Conservation (phyloP, 2,329 filamentous ascomycete species). For the Alternaria hordeiaustralica region DNA sequence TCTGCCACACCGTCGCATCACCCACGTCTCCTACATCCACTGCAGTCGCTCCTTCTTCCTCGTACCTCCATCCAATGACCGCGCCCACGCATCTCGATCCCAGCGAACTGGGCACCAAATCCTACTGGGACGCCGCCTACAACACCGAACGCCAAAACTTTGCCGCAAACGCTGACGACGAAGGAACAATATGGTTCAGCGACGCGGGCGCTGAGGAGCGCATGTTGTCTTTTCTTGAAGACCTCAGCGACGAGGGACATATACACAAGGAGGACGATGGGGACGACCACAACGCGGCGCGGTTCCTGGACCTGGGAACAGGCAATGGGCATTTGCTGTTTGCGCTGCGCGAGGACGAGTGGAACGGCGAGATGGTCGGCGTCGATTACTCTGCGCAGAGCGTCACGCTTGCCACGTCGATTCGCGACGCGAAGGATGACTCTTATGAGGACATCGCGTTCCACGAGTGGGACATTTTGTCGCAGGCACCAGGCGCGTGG, state of each 20-base stretch:
- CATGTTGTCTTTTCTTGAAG: constrained; percentile 67
- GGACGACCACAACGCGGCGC: constrained; percentile 26
- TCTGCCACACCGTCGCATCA: not conserved
- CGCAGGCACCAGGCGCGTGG: constrained; percentile 59
- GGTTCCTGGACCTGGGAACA: constrained; percentile 86
- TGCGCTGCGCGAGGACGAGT: constrained; percentile 72
- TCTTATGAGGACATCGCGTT: constrained; percentile 55
- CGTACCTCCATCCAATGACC: constrained; percentile 15
- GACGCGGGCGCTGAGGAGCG: constrained; percentile 88
- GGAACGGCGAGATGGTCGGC: constrained; percentile 75
- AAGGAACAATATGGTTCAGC: constrained; percentile 95
- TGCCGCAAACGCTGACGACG: constrained; percentile 73
- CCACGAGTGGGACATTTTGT: constrained; percentile 60
- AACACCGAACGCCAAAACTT: constrained; percentile 74
- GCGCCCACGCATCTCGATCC: constrained; percentile 65
- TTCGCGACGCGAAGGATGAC: constrained; percentile 53
- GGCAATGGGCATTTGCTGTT: constrained; percentile 95
- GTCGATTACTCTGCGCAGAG: constrained; percentile 85
- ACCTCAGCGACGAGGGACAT: constrained; percentile 59
- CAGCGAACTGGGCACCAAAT: constrained; percentile 83
- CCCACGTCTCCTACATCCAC: not conserved
- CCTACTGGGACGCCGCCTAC: constrained; percentile 70
- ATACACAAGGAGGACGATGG: constrained; percentile 49
- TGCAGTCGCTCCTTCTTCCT: not conserved
- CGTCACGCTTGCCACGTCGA: constrained; percentile 73